Base-by-base conservation (phyloP, 2,329 filamentous ascomycete genomes). In the Didymosphaeria variabile region DNA sequence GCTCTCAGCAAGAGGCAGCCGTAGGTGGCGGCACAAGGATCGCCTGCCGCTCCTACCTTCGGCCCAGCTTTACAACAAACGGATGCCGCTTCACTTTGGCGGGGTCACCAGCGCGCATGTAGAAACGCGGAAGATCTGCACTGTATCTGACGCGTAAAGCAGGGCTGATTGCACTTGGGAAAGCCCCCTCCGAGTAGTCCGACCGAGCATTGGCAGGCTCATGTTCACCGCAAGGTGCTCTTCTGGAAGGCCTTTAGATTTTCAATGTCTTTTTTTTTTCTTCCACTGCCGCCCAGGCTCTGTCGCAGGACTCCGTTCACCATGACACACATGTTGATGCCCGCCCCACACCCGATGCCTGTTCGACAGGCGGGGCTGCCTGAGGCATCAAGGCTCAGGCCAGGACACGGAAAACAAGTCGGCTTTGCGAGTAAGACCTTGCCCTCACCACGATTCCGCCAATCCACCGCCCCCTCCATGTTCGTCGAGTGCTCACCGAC, bases 401-500 rank as follows among this genome's bases (percentile, higher is more conserved):
- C n/a, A n/a, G n/a, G n/a, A 15, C 34, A 15, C 34, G 15, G 34
- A 15, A 9, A 12, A 10, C 34, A 36, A 36, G 3, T 36, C 47
- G 29, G 47, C 29, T 51, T 15, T 47, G 26, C 45, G 26, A 29
- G 19, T 6, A 21, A 32, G 31, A 19, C 21, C 21, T 44, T 44
- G 38, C 26, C 51, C 19, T 13, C 21, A 21, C 21, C 38, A 34
- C n/a, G 21, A 31, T 54, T 10, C 36, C 36, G 31, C 51, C 51
- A 52, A 52, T 40, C 32, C 49, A 52, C n/a, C 36, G 13, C 17
- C 8, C 21, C 44, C 23, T 32, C 17, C 21, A 36, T 32, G 44
- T 31, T 21, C 51, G 19, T 44, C 12, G 23, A 44, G 19, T 32
- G 36, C 70, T 72, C 71, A 74, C 72, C 72, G 72, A 74, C 71